phyloP scores from a whole-genome alignment of 2,329 filamentous ascomycete genomes.

The Verticillium isaacii region DNA sequence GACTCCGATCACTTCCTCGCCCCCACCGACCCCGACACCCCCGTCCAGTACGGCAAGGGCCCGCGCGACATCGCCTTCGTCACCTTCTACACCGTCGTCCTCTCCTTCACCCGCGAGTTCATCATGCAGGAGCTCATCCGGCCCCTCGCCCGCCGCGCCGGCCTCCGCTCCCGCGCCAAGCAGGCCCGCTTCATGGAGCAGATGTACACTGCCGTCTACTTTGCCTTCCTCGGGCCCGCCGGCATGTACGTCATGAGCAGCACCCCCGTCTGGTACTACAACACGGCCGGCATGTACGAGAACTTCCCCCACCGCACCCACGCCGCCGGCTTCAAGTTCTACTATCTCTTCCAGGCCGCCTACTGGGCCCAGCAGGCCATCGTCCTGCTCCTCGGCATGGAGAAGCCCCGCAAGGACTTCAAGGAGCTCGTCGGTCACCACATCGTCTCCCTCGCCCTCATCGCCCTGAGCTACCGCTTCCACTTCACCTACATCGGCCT shows the following conservation, averaged over 20 bases:
- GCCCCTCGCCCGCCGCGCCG: constrained; percentile 65
- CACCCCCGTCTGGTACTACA: constrained; percentile 95
- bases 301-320: constrained; percentile 79
- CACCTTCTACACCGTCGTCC: constrained; percentile 79
- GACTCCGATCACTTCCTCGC: constrained; percentile 33
- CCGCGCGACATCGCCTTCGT: constrained; percentile 82
- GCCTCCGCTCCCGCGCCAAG: constrained; percentile 69
- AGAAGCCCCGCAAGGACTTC: constrained; percentile 93
- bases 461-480: constrained; percentile 85
- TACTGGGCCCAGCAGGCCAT: constrained; percentile 97
- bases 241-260: constrained; percentile 87
- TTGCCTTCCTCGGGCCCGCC: constrained; percentile 73
- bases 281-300: constrained; percentile 86
- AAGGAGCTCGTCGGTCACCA: constrained; percentile 90
- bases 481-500: constrained; percentile 95
- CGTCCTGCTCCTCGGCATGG: constrained; percentile 78
- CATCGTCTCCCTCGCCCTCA: constrained; percentile 80
- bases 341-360: constrained; percentile 89
- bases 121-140: constrained; percentile 87
- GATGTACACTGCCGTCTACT: constrained; percentile 90
- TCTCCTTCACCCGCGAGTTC: constrained; percentile 93
- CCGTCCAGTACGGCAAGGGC: constrained; percentile 82
- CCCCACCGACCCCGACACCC: constrained; percentile 65
- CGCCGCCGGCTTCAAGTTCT: constrained; percentile 81
- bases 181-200: constrained; percentile 95